Percentiles rank a stretch among this genome's conserved stretches.
phyloP scores from a whole-genome alignment of 768 basidiomycete genomes.

The Lactarius vividus region DNA sequence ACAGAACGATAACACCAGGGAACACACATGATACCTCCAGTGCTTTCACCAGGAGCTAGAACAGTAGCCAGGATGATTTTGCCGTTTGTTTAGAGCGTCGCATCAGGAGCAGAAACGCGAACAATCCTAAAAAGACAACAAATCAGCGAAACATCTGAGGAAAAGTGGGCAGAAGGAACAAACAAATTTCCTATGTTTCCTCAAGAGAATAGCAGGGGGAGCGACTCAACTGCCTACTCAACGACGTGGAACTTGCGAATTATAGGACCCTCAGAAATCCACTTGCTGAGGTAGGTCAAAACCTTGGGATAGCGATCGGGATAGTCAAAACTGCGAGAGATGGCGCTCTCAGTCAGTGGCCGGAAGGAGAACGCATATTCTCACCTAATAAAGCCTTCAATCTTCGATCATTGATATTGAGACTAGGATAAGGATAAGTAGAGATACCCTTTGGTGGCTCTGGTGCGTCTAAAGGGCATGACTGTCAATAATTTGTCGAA shows the following conservation, averaged over 20 bases:
- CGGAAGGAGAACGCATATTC: slow-evolving; percentile 28
- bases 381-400: slow-evolving; percentile 83
- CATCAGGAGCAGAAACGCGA: slow-evolving; percentile 42
- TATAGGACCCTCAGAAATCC: slow-evolving; percentile 64
- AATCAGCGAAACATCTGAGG: slow-evolving; percentile 2
- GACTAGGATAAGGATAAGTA: slow-evolving; percentile 55
- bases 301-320: slow-evolving; percentile 55
- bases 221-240: slow-evolving; percentile 66
- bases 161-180: slow-evolving; percentile 21
- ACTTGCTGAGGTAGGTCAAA: slow-evolving; percentile 51
- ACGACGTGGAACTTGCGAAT: slow-evolving; percentile 80
- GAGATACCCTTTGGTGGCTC: slow-evolving; percentile 60
- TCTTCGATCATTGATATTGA: slow-evolving; percentile 54
- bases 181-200: slow-evolving; percentile 76
- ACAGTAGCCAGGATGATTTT: not conserved
- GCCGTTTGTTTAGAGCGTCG: slow-evolving; percentile 5
- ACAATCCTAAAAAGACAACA: slow-evolving; percentile 45
- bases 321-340: slow-evolving; percentile 66
- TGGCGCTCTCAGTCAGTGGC: not conserved
- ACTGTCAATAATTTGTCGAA: not conserved
- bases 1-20: no score
- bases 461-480: slow-evolving; percentile 43
- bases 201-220: slow-evolving; percentile 70
- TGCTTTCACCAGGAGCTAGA: no score
- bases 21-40: no score